A percentile compares a stretch with the other conserved stretches of the same genome.
Evolutionary conservation across 345 rosid species (phyloP).

Genomic region (Brassica cretica): DNA sequence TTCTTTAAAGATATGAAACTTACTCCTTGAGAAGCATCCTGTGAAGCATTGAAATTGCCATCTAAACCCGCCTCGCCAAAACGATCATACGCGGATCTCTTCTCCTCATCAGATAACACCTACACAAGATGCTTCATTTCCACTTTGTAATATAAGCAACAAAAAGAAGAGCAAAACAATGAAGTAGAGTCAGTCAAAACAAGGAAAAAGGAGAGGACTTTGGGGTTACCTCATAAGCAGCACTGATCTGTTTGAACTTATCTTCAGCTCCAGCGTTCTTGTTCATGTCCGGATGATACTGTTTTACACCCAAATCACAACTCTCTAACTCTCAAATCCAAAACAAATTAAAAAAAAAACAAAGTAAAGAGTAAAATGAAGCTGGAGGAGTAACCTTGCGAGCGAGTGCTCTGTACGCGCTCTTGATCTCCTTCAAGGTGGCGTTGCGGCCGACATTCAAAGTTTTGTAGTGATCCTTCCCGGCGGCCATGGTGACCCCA

Average conservation of each 20-base stretch:
- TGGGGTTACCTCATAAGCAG: slow-evolving; percentile 82
- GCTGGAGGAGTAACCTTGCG: slow-evolving; percentile 62
- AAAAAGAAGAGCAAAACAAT: background rate
- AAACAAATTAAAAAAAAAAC: background rate
- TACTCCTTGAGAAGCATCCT: slow-evolving; percentile 58
- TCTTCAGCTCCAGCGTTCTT: slow-evolving; percentile 84
- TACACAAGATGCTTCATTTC: slow-evolving; percentile 52
- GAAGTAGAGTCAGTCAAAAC: background rate
- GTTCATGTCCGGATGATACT: slow-evolving; percentile 93
- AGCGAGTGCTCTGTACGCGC: slow-evolving; percentile 80
- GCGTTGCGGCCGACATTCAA: slow-evolving; percentile 66
- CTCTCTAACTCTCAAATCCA: background rate
- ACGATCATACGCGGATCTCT: slow-evolving; percentile 84
- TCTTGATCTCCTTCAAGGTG: slow-evolving; percentile 70
- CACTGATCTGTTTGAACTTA: slow-evolving; percentile 92
- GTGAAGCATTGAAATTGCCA: slow-evolving; percentile 59
- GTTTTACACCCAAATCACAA: slow-evolving; percentile 34
- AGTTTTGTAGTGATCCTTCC: slow-evolving; percentile 64
- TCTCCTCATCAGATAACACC: slow-evolving; percentile 95
- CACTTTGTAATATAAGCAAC: slow-evolving; percentile 18
- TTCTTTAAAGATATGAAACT: background rate
- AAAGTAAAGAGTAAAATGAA: background rate
- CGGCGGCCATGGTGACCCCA: slow-evolving; percentile 43
- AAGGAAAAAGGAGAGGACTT: background rate
- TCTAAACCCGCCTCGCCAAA: slow-evolving; percentile 77